These are phyloP conservation scores for Cunninghamia lanceolata DNA, from an alignment of 75 land plant genomes.

Conservation along the genomic window DNA sequence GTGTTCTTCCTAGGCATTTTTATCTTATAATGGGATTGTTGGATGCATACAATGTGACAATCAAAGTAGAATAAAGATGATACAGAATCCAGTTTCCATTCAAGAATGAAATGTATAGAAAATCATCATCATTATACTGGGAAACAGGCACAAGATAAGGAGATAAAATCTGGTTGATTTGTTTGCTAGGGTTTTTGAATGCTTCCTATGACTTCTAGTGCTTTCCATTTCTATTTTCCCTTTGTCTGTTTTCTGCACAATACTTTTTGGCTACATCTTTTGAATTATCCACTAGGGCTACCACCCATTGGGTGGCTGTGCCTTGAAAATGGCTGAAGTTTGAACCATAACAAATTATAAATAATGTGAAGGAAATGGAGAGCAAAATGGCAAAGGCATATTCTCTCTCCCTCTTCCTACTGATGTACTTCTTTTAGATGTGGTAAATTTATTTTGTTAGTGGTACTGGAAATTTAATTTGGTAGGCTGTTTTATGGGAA, in stretches of 20 bases:
- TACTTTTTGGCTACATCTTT: background rate
- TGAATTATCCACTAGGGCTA: background rate
- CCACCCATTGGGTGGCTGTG: background rate
- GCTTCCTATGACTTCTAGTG: background rate
- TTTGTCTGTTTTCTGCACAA: background rate
- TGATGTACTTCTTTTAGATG: background rate
- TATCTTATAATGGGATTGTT: background rate
- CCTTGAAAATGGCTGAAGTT: background rate
- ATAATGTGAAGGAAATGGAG: background rate
- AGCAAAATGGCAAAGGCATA: background rate
- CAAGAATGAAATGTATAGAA: background rate
- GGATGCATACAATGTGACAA: background rate
- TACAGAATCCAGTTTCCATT: background rate
- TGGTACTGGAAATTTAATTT: background rate
- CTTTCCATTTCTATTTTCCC: background rate
- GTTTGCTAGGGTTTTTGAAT: background rate
- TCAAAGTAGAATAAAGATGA: background rate
- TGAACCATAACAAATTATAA: too few relatives aligned
- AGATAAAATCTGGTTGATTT: background rate
- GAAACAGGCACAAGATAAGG: background rate
- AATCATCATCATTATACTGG: background rate
- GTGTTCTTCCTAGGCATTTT: background rate
- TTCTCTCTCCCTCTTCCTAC: background rate
- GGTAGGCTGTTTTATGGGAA: background rate
- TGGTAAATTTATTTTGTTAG: too few relatives aligned